Base-by-base conservation (phyloP, 352 stramenopile species). In the Phytopythium sindhum region DNA sequence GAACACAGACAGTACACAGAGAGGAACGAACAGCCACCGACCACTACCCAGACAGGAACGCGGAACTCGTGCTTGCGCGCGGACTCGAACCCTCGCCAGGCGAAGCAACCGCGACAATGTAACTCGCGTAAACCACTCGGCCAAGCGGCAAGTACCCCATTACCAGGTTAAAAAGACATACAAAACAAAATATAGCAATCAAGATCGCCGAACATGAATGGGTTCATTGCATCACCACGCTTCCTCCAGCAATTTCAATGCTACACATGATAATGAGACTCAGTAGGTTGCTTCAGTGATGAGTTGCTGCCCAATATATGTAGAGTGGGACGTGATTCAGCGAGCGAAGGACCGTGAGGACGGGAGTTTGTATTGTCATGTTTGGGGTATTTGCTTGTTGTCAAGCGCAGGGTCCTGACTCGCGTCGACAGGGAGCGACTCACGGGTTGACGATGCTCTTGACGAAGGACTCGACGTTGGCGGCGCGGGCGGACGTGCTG, bases 391-490 rank as follows among this genome's bases (percentile, higher is more conserved):
- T 35, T 35, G 31, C 31, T 35, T 35, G 33, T 10, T 39, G 33
- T 14, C 33, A 39, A 39, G 33, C 33, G 33, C 33, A 39, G n/a
- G n/a, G 1, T 39, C 33, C 2, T 39, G 10, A 10, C 33, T 39
- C 33, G 39, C 39, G 39, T 19, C 39, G 39, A n/a, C 39, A 29
- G 8, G 24, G 50, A 56, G 26, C 10, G 6, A 1, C 50, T 58
- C 74, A 81, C 23, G 72, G 64, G 61, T 77, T 73, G 57, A 90
- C 78, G 58, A 95, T 91, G 68, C 70, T 80, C 75, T 90, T 90
- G 65, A 78, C 86, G 47, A 95, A 95, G 1, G 70, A 71, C 69
- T 93, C 78, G 57, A 93, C 84, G 47, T 81, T 84, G 29, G 78
- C 74, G n/a, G 84, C 86, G 61, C 86, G 84, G 21, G 65, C 76